These are phyloP conservation scores for Plenodomus biglobosus DNA, from an alignment of 2,329 filamentous ascomycete species.

Conservation along the genomic window DNA sequence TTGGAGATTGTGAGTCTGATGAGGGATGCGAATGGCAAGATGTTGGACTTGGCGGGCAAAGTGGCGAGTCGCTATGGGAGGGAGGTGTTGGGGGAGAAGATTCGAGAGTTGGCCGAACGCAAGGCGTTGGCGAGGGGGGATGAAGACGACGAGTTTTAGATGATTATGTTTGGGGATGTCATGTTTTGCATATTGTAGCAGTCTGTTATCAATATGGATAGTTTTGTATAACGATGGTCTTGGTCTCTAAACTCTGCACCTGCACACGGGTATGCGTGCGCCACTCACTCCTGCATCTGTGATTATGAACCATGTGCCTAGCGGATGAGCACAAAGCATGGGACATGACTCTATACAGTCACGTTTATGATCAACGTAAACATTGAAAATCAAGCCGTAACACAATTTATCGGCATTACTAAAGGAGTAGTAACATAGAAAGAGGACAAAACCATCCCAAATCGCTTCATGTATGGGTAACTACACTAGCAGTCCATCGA, in stretches of 20 bases:
- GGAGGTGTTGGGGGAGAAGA: slow-evolving; percentile 83
- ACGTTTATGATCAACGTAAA: neutral
- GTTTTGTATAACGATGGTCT: too few relatives aligned
- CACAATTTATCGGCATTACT: slow-evolving; percentile 32
- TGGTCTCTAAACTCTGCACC: too few relatives aligned
- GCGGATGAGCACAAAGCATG: too few relatives aligned
- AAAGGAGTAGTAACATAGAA: slow-evolving; percentile 35
- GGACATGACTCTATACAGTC: neutral
- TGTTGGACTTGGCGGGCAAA: slow-evolving; percentile 89
- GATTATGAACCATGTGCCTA: too few relatives aligned
- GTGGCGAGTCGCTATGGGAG: slow-evolving; percentile 84
- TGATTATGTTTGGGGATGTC: too few relatives aligned
- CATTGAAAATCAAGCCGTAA: neutral
- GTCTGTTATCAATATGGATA: too few relatives aligned
- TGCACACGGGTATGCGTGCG: too few relatives aligned
- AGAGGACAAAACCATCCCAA: slow-evolving; percentile 26
- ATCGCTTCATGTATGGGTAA: slow-evolving; percentile 24
- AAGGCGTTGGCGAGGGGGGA: slow-evolving; percentile 62
- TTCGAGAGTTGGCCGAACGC: slow-evolving; percentile 77
- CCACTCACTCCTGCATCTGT: too few relatives aligned
- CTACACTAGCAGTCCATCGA: slow-evolving; percentile 19
- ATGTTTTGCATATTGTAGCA: too few relatives aligned
- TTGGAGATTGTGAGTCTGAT: slow-evolving; percentile 87
- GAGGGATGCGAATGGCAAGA: slow-evolving; percentile 79
- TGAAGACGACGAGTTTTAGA: slow-evolving; percentile 25